phyloP scores from a whole-genome alignment of 768 basidiomycete species.

The Termitomyces heimii region DNA sequence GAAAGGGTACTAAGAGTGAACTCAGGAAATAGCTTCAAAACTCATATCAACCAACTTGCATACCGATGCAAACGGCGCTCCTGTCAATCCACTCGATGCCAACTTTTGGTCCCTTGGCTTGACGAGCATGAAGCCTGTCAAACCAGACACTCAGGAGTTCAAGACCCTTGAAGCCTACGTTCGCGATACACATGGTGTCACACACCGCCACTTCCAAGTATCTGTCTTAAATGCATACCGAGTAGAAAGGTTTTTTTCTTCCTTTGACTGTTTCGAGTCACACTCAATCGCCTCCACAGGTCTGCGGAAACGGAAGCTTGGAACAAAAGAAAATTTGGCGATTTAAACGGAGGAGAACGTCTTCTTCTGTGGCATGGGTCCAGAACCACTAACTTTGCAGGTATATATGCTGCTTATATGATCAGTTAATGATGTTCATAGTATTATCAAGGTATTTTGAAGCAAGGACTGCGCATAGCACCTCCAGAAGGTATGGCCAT shows the following conservation, averaged over 20 bases:
- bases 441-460: conserved; percentile 39
- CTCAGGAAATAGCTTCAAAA: conserved; percentile 52
- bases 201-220: conserved; percentile 41
- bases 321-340: conserved; percentile 38
- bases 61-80: conserved; percentile 37
- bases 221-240: conserved; percentile 43
- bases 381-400: conserved; percentile 57
- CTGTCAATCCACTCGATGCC: conserved; percentile 50
- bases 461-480: conserved; percentile 58
- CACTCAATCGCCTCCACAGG: conserved; percentile 7
- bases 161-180: conserved; percentile 39
- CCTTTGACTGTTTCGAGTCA: background rate
- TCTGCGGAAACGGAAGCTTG: conserved; percentile 28
- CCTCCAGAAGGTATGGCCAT: conserved; percentile 48
- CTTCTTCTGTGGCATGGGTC: conserved; percentile 62
- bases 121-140: conserved; percentile 44
- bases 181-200: conserved; percentile 49
- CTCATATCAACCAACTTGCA: conserved; percentile 36
- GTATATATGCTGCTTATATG: conserved; percentile 17
- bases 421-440: background rate
- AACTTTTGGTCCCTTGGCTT: conserved; percentile 49
- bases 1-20: background rate
- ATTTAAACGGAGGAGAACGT: conserved; percentile 41
- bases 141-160: conserved; percentile 37
- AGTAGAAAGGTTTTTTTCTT: conserved; percentile 40